Evolutionary conservation across 371 early-diverging fungal genomes (phyloP), one percentile per base, ranked within the genome.

Genomic region (Mortierella polycephala): DNA sequence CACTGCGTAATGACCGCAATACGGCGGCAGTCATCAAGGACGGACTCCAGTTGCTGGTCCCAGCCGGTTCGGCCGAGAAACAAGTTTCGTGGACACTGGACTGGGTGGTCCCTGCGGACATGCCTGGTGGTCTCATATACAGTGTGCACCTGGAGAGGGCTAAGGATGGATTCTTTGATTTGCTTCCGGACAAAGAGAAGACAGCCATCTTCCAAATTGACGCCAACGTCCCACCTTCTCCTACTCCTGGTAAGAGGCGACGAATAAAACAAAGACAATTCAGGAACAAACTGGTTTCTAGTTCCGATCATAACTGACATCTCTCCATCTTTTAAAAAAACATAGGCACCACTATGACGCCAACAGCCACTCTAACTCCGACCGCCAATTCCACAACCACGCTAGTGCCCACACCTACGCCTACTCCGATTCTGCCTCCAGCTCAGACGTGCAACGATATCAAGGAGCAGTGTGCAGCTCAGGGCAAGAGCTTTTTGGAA

Each of bases 391-490:
- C 42, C 9, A 4, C 57, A 1, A 50, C 40, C 42, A 45, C 50
- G 2, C 21, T 62, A 7, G 49, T 66, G 41, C 13, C 66, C 13
- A 57, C 71, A 0, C 40, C 70, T 1, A 21, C 59, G 0, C 66
- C 66, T 7, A 55, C 70, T 8, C 51, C 70, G 0, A 75, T 69
- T 5, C 37, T 60, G 39, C 59, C 74, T 12, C 53, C 61, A 12
- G 56, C 53, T 4, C 57, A 59, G 39, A 64, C 71, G 7, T 75
- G 76, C 18, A 52, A 60, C 4, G 76, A 75, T 21, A 41, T 75
- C 42, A 46, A 63, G 60, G 63, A 75, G 23, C 76, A 75, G 46
- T 75, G 76, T 60, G 76, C 71, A 4, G 70, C 76, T 2, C 76
- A 75, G 41, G 64, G 71, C 16, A 60, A 51, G 12, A 57, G 12